Evolutionary conservation across 495 filamentous ascomycete species (phyloP), one percentile per base, ranked within the genome.

Genomic region (Jackrogersella minutella): DNA sequence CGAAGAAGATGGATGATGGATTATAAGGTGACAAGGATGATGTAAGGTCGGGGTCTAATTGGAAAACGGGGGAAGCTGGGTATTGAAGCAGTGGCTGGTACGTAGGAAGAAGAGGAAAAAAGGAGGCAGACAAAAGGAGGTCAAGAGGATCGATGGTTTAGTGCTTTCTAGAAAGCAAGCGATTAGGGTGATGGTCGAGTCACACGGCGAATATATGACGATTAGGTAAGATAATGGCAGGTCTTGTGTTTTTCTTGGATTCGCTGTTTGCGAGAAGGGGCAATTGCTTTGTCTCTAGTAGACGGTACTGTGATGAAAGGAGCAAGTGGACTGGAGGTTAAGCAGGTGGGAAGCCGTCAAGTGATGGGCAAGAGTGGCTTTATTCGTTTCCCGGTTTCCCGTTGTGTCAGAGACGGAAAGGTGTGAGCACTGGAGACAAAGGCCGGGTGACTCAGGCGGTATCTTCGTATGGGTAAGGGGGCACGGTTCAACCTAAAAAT

Each of bases 391-490:
- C 39, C 30, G 16, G 44, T 51, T 37, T 22, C 39, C 49, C 16
- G 44, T 52, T 58, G 50, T 63, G 56, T 68, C 66, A 64, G 51
- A 57, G 62, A 30, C 39, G 51, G 64, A 41, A 40, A 55, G 55
- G 34, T 51, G 39, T 16, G 51, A 43, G 62, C 47, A 43, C n/a
- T n/a, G n/a, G n/a, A 60, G 55, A 58, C 58, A 70, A 68, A 73
- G 72, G 33, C 72, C 70, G 63, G 59, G 72, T 74, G 72, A 74
- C 72, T 74, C 72, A 74, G 60, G 59, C 31, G 26, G 26, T 30
- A n/a, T 30, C 26, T 34, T 19, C 14, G 19, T 49, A 37, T 58
- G 64, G 49, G 33, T 64, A 64, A 63, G 69, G 66, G 67, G 49
- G 34, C 24, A 60, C 50, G 49, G 61, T 47, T 24, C 5, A 8